These are phyloP conservation scores for Paecilomyces sp. DNA, from an alignment of 2,329 filamentous ascomycete genomes.

Conservation along the genomic window DNA sequence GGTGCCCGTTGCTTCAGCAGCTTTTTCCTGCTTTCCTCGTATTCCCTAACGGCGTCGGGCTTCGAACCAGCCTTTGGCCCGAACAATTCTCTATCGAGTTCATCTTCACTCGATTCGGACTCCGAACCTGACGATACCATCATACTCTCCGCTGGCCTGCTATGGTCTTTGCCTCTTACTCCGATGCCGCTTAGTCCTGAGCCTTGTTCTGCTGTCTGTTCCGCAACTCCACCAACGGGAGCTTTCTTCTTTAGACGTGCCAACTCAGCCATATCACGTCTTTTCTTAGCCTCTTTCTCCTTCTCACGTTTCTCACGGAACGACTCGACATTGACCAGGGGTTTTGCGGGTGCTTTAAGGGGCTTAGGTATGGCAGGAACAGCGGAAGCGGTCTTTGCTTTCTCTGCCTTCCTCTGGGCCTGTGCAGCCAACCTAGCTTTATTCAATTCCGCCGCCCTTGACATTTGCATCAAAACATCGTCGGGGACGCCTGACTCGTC, in stretches of 20 bases:
- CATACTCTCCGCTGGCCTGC: conserved; percentile 64
- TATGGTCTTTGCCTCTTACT: conserved; percentile 69
- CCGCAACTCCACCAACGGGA: conserved; percentile 43
- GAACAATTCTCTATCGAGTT: conserved; percentile 64
- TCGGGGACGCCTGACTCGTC: conserved; percentile 34
- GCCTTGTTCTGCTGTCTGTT: conserved; percentile 64
- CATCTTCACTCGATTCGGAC: conserved; percentile 65
- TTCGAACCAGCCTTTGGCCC: conserved; percentile 35
- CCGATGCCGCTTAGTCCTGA: conserved; percentile 69
- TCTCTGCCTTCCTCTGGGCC: conserved; percentile 19
- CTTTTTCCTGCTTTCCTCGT: conserved; percentile 39
- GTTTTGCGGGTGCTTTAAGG: conserved; percentile 18
- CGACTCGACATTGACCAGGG: conserved; percentile 38
- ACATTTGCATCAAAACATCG: conserved; percentile 32
- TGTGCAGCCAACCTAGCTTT: conserved; percentile 27
- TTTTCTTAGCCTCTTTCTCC: conserved; percentile 67
- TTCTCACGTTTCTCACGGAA: conserved; percentile 69
- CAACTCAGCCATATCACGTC: conserved; percentile 63
- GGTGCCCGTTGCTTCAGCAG: conserved; percentile 59
- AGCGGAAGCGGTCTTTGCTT: conserved; percentile 11
- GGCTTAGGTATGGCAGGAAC: conserved; percentile 19
- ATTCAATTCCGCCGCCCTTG: conserved; percentile 35
- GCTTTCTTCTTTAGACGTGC: conserved; percentile 57
- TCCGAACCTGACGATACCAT: conserved; percentile 69
- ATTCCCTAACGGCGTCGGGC: conserved; percentile 37